Evolutionary conservation across 768 basidiomycete species (phyloP), one percentile per base, ranked within the genome.

Genomic region (Kwoniella botswanensis): DNA sequence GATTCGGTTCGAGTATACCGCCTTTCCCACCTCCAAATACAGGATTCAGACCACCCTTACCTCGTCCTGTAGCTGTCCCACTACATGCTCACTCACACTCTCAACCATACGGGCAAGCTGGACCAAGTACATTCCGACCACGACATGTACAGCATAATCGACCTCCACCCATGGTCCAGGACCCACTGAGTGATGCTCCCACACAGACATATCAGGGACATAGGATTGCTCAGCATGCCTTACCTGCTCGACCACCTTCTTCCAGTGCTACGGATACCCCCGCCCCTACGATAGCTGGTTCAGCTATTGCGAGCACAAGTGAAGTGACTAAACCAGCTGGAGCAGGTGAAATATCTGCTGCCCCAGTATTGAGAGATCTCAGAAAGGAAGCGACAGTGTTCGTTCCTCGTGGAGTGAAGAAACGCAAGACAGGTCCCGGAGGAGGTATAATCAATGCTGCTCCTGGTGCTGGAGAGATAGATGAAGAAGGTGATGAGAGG

Each of bases 371-470:
- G 62, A 91, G 96, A 15, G 93, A 99, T 84, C 86, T 98, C 71
- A 93, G 94, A 85, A 94, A 93, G 83, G 97, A 99, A 82, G 91
- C 92, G 10, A 96, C 93, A 0, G 89, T 92, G 0, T 98, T 99
- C 77, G 89, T 98, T 4, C 97, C 97, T 3, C 82, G 90, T 1
- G 86, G 91, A 3, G 84, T 96, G 63, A 93, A 93, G 83, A 88
- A 92, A 58, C 94, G 91, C 83, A 90, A 87, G 70, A 63, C 74
- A 4, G 67, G 63, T 12, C 64, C 44, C 26, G 68, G 60, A 43
- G 67, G 43, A 3, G 67, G 54, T 6, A 62, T 66, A 1, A 74
- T 83, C 57, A 77, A 80, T 56, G 79, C 82, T 35, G 79, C 81
- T 3, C 81, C 82, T 3, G 77, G 74, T 22, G 67, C 63, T 22